These are phyloP conservation scores for Tephrocybe sp. DNA, from an alignment of 768 basidiomycete genomes.

Conservation along the genomic window DNA sequence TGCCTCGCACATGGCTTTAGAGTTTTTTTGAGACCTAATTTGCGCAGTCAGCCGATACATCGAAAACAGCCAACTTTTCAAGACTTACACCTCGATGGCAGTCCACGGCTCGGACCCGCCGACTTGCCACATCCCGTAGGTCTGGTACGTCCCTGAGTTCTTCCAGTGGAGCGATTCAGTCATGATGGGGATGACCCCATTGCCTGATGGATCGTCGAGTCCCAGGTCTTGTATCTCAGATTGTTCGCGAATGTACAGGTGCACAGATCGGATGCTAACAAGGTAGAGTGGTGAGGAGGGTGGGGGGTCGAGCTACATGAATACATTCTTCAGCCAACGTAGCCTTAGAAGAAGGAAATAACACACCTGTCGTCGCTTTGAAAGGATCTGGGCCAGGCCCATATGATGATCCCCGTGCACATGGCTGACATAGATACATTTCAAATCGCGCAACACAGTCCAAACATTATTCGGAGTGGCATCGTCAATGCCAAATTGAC, in stretches of 20 bases:
- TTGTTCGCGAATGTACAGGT: slow-evolving; percentile 71
- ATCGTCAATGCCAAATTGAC: slow-evolving; percentile 64
- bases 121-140: slow-evolving; percentile 39
- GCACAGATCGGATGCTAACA: slow-evolving; percentile 53
- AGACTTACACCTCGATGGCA: slow-evolving; percentile 35
- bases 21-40: slow-evolving; percentile 42
- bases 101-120: slow-evolving; percentile 45
- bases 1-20: slow-evolving; percentile 40
- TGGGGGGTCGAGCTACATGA: slow-evolving; percentile 57
- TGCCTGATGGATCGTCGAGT: slow-evolving; percentile 41
- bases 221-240: slow-evolving; percentile 72
- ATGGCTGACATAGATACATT: slow-evolving; percentile 85
- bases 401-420: slow-evolving; percentile 92
- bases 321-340: neutral
- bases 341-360: neutral
- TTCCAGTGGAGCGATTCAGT: slow-evolving; percentile 55
- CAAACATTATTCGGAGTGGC: slow-evolving; percentile 38
- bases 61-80: neutral
- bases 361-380: slow-evolving; percentile 63
- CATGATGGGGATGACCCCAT: slow-evolving; percentile 54
- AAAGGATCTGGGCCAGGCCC: slow-evolving; percentile 72
- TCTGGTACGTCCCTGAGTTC: slow-evolving; percentile 32
- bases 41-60: neutral
- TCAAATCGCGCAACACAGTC: slow-evolving; percentile 64
- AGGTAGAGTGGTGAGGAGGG: slow-evolving; percentile 67